A percentile compares a stretch with the other conserved stretches of the same genome.
These are phyloP conservation scores for Grammothele lineata DNA, from an alignment of 768 basidiomycete genomes.

Conservation along the genomic window DNA sequence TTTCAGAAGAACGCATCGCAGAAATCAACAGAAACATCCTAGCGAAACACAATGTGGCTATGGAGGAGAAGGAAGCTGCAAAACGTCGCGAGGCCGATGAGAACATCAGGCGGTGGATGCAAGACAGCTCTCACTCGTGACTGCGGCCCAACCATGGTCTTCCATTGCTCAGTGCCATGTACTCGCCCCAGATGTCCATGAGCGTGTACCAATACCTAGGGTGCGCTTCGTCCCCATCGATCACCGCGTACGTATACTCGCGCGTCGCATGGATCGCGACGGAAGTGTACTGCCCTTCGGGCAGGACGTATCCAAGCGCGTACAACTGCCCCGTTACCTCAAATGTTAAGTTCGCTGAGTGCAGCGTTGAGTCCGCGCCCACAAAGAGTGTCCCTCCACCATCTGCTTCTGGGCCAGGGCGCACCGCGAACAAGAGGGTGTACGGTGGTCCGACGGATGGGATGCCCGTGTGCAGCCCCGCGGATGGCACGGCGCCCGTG, in stretches of 20 bases:
- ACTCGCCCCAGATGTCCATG: conserved; percentile 38
- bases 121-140: too few species aligned
- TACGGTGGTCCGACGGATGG: conserved; percentile 42
- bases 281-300: conserved; percentile 26
- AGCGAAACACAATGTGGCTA: too few species aligned
- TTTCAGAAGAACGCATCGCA: too few species aligned
- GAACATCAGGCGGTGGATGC: too few species aligned
- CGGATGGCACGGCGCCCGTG: conserved; percentile 2
- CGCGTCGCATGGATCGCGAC: conserved; percentile 37
- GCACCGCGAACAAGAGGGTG: conserved; percentile 36
- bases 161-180: conserved; percentile 34
- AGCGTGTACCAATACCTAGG: conserved; percentile 34
- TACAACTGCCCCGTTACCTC: conserved; percentile 35
- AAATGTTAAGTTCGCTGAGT: conserved; percentile 35
- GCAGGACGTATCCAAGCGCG: conserved; percentile 30
- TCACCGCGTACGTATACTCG: conserved; percentile 30
- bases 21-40: too few species aligned
- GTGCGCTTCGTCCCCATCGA: conserved; percentile 23
- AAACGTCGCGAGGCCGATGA: too few species aligned
- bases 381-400: conserved; percentile 27
- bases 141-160: too few species aligned
- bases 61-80: too few species aligned
- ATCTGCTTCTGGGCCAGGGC: conserved; percentile 22
- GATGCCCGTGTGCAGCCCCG: conserved; percentile 24
- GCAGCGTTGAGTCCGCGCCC: conserved; percentile 34